Conservation (phyloP, 2,329 filamentous ascomycete species). For the Nothomitra cinnamomea region DNA sequence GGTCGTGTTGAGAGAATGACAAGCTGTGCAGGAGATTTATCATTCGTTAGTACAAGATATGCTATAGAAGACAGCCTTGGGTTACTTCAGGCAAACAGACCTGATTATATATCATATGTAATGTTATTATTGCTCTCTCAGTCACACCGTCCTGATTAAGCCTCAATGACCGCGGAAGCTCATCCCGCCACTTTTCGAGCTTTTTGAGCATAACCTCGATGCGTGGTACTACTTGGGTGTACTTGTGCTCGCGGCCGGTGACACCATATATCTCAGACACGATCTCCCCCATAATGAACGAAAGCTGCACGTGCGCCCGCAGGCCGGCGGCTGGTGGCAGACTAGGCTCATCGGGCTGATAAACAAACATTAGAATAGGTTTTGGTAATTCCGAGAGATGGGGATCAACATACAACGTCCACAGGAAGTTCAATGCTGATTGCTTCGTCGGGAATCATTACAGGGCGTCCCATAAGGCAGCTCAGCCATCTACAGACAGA, state of each 20-base stretch:
- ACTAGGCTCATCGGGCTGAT: conserved; percentile 13
- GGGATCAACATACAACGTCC: too few species aligned
- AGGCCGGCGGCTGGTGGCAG: conserved; percentile 30
- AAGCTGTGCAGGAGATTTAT: conserved; percentile 19
- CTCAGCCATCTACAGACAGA: conserved; percentile 22
- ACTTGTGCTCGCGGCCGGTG: conserved; percentile 17
- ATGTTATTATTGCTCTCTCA: conserved; percentile 17
- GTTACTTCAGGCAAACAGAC: conserved; percentile 15
- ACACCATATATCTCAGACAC: conserved; percentile 30
- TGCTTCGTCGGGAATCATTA: conserved; percentile 30
- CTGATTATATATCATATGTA: conserved; percentile 35
- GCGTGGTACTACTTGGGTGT: conserved; percentile 16
- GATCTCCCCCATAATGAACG: conserved; percentile 31
- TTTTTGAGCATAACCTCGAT: conserved; percentile 25
- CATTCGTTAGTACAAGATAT: background rate
- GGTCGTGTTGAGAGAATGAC: conserved; percentile 32
- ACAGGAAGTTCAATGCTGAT: conserved; percentile 27
- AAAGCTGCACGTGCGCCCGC: conserved; percentile 29
- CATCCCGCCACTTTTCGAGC: conserved; percentile 26
- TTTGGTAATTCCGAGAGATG: too few species aligned
- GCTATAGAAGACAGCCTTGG: too few species aligned
- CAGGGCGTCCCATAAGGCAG: conserved; percentile 33
- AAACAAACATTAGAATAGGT: too few species aligned
- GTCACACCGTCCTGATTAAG: conserved; percentile 13
- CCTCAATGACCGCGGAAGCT: conserved; percentile 23